Evolutionary conservation across 805 yeast genomes (phyloP), one percentile per base, ranked within the genome.

Genomic region (Ogataea degrootiae): DNA sequence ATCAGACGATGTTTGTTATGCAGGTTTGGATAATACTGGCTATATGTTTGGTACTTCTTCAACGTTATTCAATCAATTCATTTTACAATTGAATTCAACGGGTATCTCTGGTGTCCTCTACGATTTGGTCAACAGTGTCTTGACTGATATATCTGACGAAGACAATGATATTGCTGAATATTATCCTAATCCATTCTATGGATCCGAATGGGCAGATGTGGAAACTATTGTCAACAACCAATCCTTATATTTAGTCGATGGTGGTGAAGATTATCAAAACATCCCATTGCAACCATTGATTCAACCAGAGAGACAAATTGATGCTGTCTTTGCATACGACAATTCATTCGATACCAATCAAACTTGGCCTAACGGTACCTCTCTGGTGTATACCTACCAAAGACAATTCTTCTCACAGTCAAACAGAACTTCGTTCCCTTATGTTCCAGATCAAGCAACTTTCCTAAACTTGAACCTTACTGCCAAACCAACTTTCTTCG

Each of bases 1-100:
- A 9, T 57, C 59, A 6, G 67, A 68, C 14, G 59, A 63, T 11
- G 55, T 56, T 16, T 90, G 96, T 67, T 67, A 78, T 48, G 76
- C 69, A 2, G 91, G 92, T 2, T 83, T 76, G 49, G 96, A 90
- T 65, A 87, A 87, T 57, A 83, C 87, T 7, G 95, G 96, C 6
- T 90, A 80, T 60, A 68, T 87, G 33, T 70, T 87, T 68, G 96
- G 95, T 36, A 83, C 96, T 6, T 87, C 96, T 2, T 85, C 96
- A 2, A 74, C 92, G 1, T 66, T 89, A 42, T 89, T 89, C 72
- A 88, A 86, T 61, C 82, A 80, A 62, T 71, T 83, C 44, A 60
- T 87, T 17, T 65, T 84, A 40, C 74, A 75, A 53, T 63, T 85
- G 48, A 81, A 84, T 61, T 62, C 79, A 19, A 74, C 84, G 1